These are phyloP conservation scores for Pseudogymnoascus sp. DNA, from an alignment of 2,329 filamentous ascomycete species.

Conservation along the genomic window DNA sequence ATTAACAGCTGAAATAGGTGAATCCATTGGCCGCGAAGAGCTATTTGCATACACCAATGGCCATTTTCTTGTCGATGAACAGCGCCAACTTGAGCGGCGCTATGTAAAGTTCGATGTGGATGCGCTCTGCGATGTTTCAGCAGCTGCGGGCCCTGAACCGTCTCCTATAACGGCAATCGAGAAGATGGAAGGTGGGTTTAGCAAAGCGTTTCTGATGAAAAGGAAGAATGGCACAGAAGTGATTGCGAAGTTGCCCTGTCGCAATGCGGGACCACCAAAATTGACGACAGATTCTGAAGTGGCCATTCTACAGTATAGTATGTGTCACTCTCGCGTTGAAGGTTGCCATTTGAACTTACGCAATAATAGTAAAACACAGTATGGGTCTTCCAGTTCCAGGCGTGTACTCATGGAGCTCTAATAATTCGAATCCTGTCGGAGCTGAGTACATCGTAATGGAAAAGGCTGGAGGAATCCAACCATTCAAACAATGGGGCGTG, in stretches of 20 bases:
- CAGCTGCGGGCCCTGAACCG: constrained; percentile 31
- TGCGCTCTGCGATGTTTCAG: constrained; percentile 29
- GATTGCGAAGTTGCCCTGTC: constrained; percentile 35
- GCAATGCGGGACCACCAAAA: constrained; percentile 29
- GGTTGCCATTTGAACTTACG: not conserved
- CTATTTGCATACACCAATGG: constrained; percentile 26
- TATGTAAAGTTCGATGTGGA: constrained; percentile 33
- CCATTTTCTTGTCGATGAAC: constrained; percentile 32
- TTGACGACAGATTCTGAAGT: constrained; percentile 36
- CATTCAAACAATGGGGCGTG: constrained; percentile 20
- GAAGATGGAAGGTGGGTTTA: constrained; percentile 38
- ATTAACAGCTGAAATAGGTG: not conserved
- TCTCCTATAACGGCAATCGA: constrained; percentile 27
- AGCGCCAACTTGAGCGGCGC: constrained; percentile 29
- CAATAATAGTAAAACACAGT: constrained; percentile 13
- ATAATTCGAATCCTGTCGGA: constrained; percentile 19
- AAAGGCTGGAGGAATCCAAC: constrained; percentile 26
- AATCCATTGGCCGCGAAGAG: not conserved
- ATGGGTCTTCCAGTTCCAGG: constrained; percentile 24
- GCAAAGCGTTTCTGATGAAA: constrained; percentile 35
- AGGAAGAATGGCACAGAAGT: constrained; percentile 31
- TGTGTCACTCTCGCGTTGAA: constrained; percentile 10
- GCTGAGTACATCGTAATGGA: constrained; percentile 34
- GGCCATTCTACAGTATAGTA: constrained; percentile 36
- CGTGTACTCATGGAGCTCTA: constrained; percentile 26